Percentiles rank a stretch among this genome's conserved stretches.
These are phyloP conservation scores for Spiraea crenata DNA, from an alignment of 331 rosid species.

Conservation along the genomic window DNA sequence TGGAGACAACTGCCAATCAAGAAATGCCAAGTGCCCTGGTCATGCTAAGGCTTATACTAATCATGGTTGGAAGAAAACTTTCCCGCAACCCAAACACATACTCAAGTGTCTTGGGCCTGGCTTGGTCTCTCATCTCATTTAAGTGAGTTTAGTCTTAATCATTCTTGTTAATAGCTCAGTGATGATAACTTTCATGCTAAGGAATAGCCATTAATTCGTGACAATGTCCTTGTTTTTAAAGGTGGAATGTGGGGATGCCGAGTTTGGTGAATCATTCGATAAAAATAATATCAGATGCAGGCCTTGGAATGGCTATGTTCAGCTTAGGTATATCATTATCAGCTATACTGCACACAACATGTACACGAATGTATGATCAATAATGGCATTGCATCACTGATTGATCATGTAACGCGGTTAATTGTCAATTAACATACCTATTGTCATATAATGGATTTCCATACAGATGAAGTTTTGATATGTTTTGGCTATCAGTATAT, in stretches of 20 bases:
- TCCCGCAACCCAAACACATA: slow-evolving; percentile 76
- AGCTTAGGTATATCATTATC: slow-evolving; percentile 48
- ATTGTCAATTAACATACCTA: too few species aligned
- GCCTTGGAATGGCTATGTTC: slow-evolving; percentile 88
- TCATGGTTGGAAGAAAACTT: slow-evolving; percentile 61
- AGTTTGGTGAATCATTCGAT: slow-evolving; percentile 58
- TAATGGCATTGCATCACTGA: too few species aligned
- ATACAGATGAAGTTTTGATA: neutral
- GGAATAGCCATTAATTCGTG: neutral
- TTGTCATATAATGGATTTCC: neutral
- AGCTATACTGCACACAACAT: neutral
- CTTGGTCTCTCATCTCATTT: slow-evolving; percentile 73
- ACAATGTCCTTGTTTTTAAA: neutral
- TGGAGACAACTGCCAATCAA: slow-evolving; percentile 34
- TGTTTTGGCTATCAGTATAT: neutral
- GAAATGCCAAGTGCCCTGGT: slow-evolving; percentile 58
- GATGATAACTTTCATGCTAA: neutral
- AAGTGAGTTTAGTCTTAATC: slow-evolving; percentile 40
- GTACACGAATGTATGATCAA: neutral
- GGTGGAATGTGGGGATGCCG: slow-evolving; percentile 79
- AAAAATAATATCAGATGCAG: slow-evolving; percentile 68
- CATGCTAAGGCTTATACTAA: slow-evolving; percentile 64
- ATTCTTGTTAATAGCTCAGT: neutral
- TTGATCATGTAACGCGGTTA: too few species aligned
- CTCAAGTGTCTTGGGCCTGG: slow-evolving; percentile 63